These are phyloP conservation scores for Aspergillus pseudoterreus DNA, from an alignment of 2,329 filamentous ascomycete genomes.

Conservation along the genomic window DNA sequence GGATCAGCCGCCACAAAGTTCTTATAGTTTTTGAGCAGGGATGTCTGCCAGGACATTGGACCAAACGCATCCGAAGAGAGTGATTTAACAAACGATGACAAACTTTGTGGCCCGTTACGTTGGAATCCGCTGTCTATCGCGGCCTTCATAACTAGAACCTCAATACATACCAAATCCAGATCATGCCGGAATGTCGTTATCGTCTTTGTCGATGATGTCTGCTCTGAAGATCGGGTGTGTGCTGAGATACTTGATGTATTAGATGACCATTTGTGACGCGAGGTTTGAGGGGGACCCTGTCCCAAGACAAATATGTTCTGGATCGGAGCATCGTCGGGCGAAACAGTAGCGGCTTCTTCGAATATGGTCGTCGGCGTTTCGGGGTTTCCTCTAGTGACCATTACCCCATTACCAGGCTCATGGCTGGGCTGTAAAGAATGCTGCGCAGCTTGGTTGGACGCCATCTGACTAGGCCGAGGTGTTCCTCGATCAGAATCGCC, in stretches of 20 bases:
- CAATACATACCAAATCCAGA: constrained; percentile 70
- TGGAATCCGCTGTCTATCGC: constrained; percentile 80
- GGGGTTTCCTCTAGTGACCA: constrained; percentile 46
- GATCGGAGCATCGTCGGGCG: constrained; percentile 72
- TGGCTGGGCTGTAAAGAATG: constrained; percentile 46
- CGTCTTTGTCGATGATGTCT: constrained; percentile 44
- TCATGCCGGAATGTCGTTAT: constrained; percentile 58
- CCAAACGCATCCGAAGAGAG: constrained; percentile 78
- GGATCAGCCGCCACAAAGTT: constrained; percentile 72
- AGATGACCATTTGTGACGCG: constrained; percentile 64
- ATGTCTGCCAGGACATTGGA: constrained; percentile 63
- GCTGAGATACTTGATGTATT: constrained; percentile 73
- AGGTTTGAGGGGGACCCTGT: constrained; percentile 56
- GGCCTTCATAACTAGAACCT: constrained; percentile 75
- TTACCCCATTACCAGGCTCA: constrained; percentile 22
- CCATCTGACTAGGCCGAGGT: constrained; percentile 73
- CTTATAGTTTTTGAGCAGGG: constrained; percentile 74
- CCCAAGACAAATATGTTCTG: constrained; percentile 88
- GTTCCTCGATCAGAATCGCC: constrained; percentile 71
- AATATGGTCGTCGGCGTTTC: constrained; percentile 96
- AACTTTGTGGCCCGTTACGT: constrained; percentile 53
- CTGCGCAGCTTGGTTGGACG: constrained; percentile 60
- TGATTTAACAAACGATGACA: constrained; percentile 73
- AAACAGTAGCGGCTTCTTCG: constrained; percentile 83
- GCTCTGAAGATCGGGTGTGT: constrained; percentile 64